Evolutionary conservation across 805 yeast genomes (phyloP).

Genomic region (Kodamaea fukazawae): DNA sequence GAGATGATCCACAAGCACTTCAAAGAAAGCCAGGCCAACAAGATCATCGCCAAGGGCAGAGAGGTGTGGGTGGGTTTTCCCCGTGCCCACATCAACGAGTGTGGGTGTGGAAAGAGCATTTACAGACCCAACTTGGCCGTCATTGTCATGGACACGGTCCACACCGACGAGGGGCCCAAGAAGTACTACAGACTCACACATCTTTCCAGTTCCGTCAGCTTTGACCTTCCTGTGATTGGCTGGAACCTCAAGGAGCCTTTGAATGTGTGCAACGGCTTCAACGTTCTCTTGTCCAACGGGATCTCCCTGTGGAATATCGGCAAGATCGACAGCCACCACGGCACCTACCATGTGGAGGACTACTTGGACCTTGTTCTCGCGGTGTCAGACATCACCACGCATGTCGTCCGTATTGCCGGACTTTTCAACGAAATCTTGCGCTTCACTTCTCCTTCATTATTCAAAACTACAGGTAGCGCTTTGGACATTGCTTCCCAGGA

Average conservation of each 20-base stretch:
- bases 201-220: conserved; percentile 27
- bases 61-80: conserved; percentile 43
- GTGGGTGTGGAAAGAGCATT: conserved; percentile 40
- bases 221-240: conserved; percentile 26
- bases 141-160: conserved; percentile 9
- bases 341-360: conserved; percentile 14
- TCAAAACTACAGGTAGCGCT: background rate
- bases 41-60: conserved; percentile 20
- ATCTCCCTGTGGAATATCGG: conserved; percentile 37
- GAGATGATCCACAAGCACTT: background rate
- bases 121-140: conserved; percentile 40
- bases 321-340: conserved; percentile 1
- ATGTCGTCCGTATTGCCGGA: conserved; percentile 17
- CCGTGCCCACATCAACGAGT: conserved; percentile 33
- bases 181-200: conserved; percentile 25
- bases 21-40: background rate
- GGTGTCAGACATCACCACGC: conserved; percentile 18
- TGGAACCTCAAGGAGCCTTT: conserved; percentile 23
- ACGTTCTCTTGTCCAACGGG: conserved; percentile 45
- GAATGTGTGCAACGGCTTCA: conserved; percentile 31
- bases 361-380: conserved; percentile 16
- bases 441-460: too few relatives aligned
- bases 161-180: background rate
- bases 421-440: conserved; percentile 12
- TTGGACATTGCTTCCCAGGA: background rate